Evolutionary conservation across 768 basidiomycete species (phyloP).

Genomic region (Lactifluus volemus): DNA sequence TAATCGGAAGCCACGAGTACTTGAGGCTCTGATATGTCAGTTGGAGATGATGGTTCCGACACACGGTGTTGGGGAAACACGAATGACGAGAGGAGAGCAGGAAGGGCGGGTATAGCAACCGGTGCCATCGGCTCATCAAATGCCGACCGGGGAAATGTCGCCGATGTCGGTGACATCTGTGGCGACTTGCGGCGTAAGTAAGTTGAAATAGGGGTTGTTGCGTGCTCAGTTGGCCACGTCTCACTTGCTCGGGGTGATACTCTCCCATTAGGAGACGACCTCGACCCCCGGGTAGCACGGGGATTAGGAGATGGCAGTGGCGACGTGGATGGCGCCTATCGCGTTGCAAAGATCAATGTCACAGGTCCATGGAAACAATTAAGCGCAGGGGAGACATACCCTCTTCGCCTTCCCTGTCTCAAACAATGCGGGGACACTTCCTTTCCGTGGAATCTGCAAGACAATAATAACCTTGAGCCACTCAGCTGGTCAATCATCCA

Average conservation of each 20-base stretch:
- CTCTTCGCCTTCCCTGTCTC: constrained; percentile 22
- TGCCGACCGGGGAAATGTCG: constrained; percentile 28
- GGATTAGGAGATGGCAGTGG: constrained; percentile 22
- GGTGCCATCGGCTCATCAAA: constrained; percentile 35
- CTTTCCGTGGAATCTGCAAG: constrained; percentile 24
- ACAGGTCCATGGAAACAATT: background rate
- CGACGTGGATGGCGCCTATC: constrained; percentile 26
- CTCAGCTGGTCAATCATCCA: background rate
- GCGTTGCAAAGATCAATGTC: background rate
- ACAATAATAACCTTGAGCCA: background rate
- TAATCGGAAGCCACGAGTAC: constrained; percentile 1
- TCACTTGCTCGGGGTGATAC: constrained; percentile 18
- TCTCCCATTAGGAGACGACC: constrained; percentile 8
- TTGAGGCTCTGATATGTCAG: background rate
- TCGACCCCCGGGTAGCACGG: constrained; percentile 17
- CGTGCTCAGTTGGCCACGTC: constrained; percentile 25
- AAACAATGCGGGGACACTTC: constrained; percentile 24
- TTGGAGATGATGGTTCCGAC: background rate
- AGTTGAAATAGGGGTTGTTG: constrained; percentile 62
- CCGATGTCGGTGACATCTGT: constrained; percentile 49
- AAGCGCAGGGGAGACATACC: constrained; percentile 18
- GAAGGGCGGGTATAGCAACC: constrained; percentile 58
- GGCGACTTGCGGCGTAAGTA: constrained; percentile 77
- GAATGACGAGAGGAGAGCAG: constrained; percentile 37
- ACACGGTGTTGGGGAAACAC: constrained; percentile 15